Conservation (phyloP, 2,329 filamentous ascomycete genomes). For the Sclerotinia borealis region DNA sequence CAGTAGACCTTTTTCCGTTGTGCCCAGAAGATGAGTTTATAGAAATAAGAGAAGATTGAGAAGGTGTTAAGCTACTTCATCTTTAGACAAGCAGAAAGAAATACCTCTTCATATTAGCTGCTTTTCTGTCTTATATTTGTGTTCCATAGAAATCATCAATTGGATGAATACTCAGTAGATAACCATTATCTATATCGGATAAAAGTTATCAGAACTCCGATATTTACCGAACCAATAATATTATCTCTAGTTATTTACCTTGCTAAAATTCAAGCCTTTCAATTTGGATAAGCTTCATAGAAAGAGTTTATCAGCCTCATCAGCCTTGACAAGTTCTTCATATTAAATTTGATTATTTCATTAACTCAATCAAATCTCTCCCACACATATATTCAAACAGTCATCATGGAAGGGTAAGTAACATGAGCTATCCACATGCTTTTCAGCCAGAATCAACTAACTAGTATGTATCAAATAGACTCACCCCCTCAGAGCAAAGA, state of each 20-base stretch:
- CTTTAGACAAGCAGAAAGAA: no score
- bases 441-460: conserved; percentile 8
- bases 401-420: conserved; percentile 31
- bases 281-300: conserved; percentile 5
- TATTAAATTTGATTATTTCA: background rate
- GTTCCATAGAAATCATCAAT: no score
- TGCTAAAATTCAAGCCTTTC: conserved; percentile 4
- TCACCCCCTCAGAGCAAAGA: conserved; percentile 64
- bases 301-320: conserved; percentile 13
- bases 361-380: background rate
- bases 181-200: background rate
- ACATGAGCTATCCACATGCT: background rate
- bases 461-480: conserved; percentile 20
- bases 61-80: no score
- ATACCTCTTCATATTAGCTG: no score
- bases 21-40: no score
- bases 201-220: background rate
- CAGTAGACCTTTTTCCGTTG: no score
- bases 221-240: conserved; percentile 1
- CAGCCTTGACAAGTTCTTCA: conserved; percentile 8
- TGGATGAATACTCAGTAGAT: background rate
- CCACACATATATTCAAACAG: background rate
- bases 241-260: background rate
- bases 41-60: no score
- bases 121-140: no score